Evolutionary conservation across 2,329 filamentous ascomycete species (phyloP).

Genomic region (Fusarium sp.): DNA sequence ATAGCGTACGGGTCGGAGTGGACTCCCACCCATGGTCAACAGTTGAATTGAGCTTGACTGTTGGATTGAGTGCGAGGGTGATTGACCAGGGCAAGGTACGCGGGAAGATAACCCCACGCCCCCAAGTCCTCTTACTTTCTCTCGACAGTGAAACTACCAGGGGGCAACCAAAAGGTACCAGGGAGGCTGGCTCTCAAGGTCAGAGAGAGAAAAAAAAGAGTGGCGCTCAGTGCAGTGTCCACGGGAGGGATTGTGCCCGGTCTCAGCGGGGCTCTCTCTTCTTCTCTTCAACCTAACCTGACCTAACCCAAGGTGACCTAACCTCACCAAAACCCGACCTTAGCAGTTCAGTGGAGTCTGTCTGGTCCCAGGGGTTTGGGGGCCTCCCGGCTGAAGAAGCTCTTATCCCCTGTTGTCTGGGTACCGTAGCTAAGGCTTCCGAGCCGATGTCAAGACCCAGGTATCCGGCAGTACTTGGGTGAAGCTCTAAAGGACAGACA

Average conservation of each 20-base stretch:
- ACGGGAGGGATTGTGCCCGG: slow-evolving; percentile 28
- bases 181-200: slow-evolving; percentile 24
- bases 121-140: background rate
- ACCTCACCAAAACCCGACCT: slow-evolving; percentile 19
- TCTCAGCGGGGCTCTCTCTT: slow-evolving; percentile 27
- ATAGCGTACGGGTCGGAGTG: slow-evolving; percentile 29
- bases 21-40: background rate
- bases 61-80: background rate
- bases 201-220: slow-evolving; percentile 4
- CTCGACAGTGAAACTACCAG: slow-evolving; percentile 20
- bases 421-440: slow-evolving; percentile 16
- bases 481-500: slow-evolving; percentile 14
- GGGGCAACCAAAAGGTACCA: slow-evolving; percentile 8
- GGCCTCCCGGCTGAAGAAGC: slow-evolving; percentile 16
- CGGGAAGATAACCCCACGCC: slow-evolving; percentile 35
- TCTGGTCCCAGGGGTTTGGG: slow-evolving; percentile 10
- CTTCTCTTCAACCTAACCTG: background rate
- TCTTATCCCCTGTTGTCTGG: slow-evolving; percentile 32
- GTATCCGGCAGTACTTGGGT: slow-evolving; percentile 7
- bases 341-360: slow-evolving; percentile 20
- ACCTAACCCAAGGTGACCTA: background rate
- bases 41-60: background rate
- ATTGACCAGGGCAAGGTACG: slow-evolving; percentile 24
- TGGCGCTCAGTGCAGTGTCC: slow-evolving; percentile 12
- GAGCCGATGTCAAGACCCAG: slow-evolving; percentile 24